These are phyloP conservation scores for Calonectria hongkongensis DNA, from an alignment of 2,329 filamentous ascomycete species.

Conservation along the genomic window DNA sequence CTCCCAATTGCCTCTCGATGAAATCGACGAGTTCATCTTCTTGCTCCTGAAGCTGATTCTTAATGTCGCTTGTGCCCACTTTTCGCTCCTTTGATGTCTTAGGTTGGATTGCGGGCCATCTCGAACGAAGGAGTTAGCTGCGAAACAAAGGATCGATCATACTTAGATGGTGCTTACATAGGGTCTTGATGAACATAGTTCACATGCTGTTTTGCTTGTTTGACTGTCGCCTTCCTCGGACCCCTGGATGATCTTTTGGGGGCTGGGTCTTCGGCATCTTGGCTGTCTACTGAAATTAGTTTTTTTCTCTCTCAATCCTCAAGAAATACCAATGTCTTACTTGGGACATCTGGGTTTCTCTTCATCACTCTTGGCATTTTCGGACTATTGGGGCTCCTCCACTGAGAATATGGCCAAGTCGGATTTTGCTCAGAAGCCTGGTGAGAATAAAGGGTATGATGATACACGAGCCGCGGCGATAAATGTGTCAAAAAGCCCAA, in stretches of 20 bases:
- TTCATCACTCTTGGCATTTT: slow-evolving; percentile 56
- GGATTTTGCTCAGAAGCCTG: no score
- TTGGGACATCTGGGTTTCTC: slow-evolving; percentile 49
- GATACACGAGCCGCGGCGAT: background rate
- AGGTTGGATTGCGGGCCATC: background rate
- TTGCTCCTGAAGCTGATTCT: slow-evolving; percentile 50
- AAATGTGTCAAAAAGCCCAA: background rate
- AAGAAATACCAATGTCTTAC: slow-evolving; percentile 36
- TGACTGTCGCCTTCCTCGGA: slow-evolving; percentile 36
- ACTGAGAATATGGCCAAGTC: background rate
- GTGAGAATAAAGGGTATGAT: background rate
- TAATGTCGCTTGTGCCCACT: slow-evolving; percentile 44
- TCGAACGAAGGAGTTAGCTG: slow-evolving; percentile 3
- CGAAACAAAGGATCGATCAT: background rate
- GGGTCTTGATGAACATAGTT: slow-evolving; percentile 3
- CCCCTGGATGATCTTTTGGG: slow-evolving; percentile 43
- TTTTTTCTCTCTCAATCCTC: background rate
- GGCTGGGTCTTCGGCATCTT: slow-evolving; percentile 35
- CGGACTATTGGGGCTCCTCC: background rate
- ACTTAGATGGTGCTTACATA: background rate
- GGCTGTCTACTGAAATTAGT: slow-evolving; percentile 43
- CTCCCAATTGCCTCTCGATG: slow-evolving; percentile 47
- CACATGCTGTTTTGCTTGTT: slow-evolving; percentile 17
- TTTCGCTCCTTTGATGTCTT: slow-evolving; percentile 39
- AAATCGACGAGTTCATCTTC: slow-evolving; percentile 46